Conservation (phyloP, 352 stramenopile species). For the Aphanomyces euteiches region DNA sequence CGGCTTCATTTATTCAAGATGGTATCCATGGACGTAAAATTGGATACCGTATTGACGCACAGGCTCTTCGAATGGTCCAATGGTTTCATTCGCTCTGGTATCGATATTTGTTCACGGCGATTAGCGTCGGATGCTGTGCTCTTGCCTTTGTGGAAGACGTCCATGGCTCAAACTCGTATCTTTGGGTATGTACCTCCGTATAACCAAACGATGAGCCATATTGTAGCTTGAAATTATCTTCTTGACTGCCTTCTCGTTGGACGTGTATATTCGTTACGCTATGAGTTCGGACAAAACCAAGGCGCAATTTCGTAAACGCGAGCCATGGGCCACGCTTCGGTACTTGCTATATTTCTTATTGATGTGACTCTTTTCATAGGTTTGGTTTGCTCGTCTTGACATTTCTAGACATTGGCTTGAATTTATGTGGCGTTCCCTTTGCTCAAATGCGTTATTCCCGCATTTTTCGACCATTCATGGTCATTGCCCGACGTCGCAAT, state of each 20-base stretch:
- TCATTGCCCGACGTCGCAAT: conserved; percentile 72
- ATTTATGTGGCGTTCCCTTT: conserved; percentile 43
- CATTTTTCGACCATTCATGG: conserved; percentile 69
- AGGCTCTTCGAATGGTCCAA: conserved; percentile 60
- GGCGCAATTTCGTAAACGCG: conserved; percentile 64
- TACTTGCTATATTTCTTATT: conserved; percentile 9
- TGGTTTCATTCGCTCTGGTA: conserved; percentile 75
- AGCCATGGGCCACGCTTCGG: conserved; percentile 69
- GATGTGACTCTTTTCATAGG: background rate
- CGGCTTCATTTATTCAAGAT: conserved; percentile 73
- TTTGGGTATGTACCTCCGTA: conserved; percentile 33
- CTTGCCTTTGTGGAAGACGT: conserved; percentile 63
- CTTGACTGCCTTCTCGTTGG: conserved; percentile 54
- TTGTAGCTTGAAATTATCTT: conserved; percentile 55
- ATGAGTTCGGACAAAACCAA: conserved; percentile 82
- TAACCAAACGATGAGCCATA: background rate
- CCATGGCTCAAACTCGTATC: conserved; percentile 35
- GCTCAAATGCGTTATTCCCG: conserved; percentile 68
- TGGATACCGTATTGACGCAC: conserved; percentile 66
- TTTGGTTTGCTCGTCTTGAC: conserved; percentile 57
- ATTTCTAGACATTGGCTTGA: conserved; percentile 47
- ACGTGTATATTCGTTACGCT: conserved; percentile 71
- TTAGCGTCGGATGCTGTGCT: conserved; percentile 58
- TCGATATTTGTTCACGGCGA: conserved; percentile 59
- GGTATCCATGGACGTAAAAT: conserved; percentile 82